Evolutionary conservation across 306 rosid genomes (phyloP).

Genomic region (Vigna angularis): DNA sequence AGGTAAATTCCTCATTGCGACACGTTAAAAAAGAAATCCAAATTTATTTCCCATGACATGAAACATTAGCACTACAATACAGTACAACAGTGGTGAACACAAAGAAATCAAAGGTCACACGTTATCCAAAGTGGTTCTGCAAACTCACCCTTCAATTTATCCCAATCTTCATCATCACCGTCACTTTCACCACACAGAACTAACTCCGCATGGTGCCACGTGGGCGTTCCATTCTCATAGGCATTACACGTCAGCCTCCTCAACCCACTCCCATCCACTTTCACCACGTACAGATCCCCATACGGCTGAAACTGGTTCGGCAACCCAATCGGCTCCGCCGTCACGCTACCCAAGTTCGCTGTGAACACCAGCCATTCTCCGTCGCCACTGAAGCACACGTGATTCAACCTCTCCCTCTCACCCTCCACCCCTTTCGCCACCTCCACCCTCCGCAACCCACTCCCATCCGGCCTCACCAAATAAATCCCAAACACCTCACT

Average conservation of each 20-base stretch:
- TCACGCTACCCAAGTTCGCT: conserved; percentile 74
- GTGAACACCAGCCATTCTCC: conserved; percentile 85
- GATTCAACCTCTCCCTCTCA: conserved; percentile 77
- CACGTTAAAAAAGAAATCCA: too few relatives aligned
- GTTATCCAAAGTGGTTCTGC: conserved; percentile 80
- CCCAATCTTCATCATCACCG: conserved; percentile 41
- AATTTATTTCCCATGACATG: too few relatives aligned
- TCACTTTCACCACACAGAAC: conserved; percentile 33
- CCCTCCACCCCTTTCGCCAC: conserved; percentile 57
- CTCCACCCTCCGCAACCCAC: conserved; percentile 65
- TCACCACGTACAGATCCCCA: conserved; percentile 71
- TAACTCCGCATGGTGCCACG: conserved; percentile 56
- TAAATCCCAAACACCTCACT: conserved; percentile 67
- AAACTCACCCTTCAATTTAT: conserved; percentile 67
- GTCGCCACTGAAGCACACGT: conserved; percentile 75
- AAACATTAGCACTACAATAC: too few relatives aligned
- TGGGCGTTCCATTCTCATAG: conserved; percentile 84
- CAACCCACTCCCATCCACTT: conserved; percentile 77
- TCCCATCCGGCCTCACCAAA: conserved; percentile 70
- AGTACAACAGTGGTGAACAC: too few relatives aligned
- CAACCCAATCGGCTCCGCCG: conserved; percentile 74
- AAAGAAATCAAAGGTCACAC: not conserved
- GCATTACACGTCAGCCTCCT: conserved; percentile 85
- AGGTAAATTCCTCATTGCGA: too few relatives aligned
- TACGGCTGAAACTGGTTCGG: conserved; percentile 96